These are phyloP conservation scores for Aureobasidium sp. DNA, from an alignment of 2,329 filamentous ascomycete genomes.

Conservation along the genomic window DNA sequence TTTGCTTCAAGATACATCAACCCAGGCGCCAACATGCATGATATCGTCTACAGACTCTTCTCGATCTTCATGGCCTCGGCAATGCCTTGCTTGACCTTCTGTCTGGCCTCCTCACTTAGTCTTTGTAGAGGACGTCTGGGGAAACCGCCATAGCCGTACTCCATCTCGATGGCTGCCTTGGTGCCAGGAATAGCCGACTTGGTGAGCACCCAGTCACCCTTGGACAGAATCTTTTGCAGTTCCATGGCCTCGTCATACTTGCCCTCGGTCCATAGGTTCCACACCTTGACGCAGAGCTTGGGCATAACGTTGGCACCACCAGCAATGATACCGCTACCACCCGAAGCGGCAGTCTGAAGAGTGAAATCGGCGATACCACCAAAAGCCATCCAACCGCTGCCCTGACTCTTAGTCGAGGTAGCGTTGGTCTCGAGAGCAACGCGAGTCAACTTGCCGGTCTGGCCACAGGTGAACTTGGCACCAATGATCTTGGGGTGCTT, in stretches of 20 bases:
- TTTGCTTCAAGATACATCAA: background rate
- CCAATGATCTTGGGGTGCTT: constrained; percentile 66
- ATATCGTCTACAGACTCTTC: constrained; percentile 20
- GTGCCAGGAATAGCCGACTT: constrained; percentile 81
- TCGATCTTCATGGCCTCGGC: constrained; percentile 25
- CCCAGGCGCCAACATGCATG: constrained; percentile 3
- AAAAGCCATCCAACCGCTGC: constrained; percentile 67
- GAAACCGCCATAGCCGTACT: constrained; percentile 74
- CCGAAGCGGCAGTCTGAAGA: constrained; percentile 69
- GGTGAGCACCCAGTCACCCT: constrained; percentile 75
- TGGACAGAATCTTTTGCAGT: constrained; percentile 69
- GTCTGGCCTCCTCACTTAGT: constrained; percentile 45
- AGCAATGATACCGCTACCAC: constrained; percentile 77
- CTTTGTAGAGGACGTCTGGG: constrained; percentile 66
- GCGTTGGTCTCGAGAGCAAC: constrained; percentile 68
- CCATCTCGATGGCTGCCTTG: constrained; percentile 72
- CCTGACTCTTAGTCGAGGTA: constrained; percentile 51
- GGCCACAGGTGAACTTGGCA: constrained; percentile 88
- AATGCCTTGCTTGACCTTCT: constrained; percentile 26
- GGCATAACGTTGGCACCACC: constrained; percentile 81
- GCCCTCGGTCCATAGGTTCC: constrained; percentile 66
- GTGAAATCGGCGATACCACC: constrained; percentile 86
- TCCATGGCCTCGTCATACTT: constrained; percentile 67
- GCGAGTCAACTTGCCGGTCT: constrained; percentile 80
- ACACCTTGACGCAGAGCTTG: constrained; percentile 70